Evolutionary conservation across 1,284 basidiomycete genomes (phyloP).

Genomic region (Schizophyllum commune): DNA sequence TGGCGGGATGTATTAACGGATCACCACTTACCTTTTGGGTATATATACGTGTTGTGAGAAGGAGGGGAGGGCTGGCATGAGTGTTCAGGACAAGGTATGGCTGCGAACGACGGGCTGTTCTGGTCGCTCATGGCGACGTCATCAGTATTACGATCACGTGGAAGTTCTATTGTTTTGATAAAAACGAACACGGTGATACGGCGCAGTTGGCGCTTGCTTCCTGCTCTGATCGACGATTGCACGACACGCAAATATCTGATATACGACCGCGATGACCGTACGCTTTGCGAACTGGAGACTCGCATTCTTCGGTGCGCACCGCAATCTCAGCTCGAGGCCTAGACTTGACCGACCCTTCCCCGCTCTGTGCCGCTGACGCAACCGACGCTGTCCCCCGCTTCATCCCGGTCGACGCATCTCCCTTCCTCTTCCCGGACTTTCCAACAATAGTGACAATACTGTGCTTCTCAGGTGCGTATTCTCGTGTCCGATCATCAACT

Average conservation of each 20-base stretch:
- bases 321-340: background rate
- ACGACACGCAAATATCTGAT: background rate
- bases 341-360: constrained; percentile 14
- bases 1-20: background rate
- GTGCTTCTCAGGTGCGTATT: constrained; percentile 40
- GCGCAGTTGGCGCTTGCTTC: background rate
- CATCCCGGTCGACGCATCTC: constrained; percentile 6
- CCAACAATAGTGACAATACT: constrained; percentile 42
- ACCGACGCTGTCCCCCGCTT: background rate
- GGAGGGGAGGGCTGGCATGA: background rate
- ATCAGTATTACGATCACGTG: background rate
- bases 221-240: background rate
- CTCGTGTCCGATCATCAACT: background rate
- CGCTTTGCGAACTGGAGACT: constrained; percentile 46
- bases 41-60: background rate
- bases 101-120: background rate
- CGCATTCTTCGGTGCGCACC: constrained; percentile 34
- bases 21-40: background rate
- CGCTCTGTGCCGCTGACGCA: constrained; percentile 1
- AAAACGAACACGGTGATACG: background rate
- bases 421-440: background rate
- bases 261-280: constrained; percentile 38
- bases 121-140: background rate
- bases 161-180: background rate
- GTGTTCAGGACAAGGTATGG: background rate